phyloP scores from a whole-genome alignment of 768 basidiomycete genomes.

The Leccinum uliginosum region DNA sequence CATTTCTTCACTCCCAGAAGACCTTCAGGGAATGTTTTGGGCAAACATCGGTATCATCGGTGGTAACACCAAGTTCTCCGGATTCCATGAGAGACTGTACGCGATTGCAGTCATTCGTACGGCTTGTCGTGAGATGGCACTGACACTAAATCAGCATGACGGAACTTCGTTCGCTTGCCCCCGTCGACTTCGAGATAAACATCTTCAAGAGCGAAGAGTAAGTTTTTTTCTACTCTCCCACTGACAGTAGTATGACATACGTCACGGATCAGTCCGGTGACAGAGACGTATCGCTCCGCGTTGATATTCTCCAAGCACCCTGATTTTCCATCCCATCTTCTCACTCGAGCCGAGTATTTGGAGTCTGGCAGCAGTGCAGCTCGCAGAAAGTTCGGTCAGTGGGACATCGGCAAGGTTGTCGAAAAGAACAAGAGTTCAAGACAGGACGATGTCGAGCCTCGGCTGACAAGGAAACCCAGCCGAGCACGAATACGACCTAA shows the following conservation, averaged over 20 bases:
- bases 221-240: slow-evolving; percentile 29
- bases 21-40: slow-evolving; percentile 93
- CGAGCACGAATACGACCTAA: slow-evolving; percentile 23
- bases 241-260: slow-evolving; percentile 13
- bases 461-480: slow-evolving; percentile 25
- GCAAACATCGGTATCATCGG: slow-evolving; percentile 88
- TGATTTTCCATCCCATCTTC: slow-evolving; percentile 47
- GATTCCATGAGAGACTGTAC: slow-evolving; percentile 74
- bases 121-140: slow-evolving; percentile 12
- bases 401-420: slow-evolving; percentile 35
- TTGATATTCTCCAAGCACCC: slow-evolving; percentile 51
- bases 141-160: slow-evolving; percentile 44
- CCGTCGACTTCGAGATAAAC: slow-evolving; percentile 71
- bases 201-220: slow-evolving; percentile 75
- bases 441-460: slow-evolving; percentile 24
- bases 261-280: slow-evolving; percentile 49
- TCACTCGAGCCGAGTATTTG: slow-evolving; percentile 79
- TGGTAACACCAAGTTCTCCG: slow-evolving; percentile 72
- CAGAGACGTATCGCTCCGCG: slow-evolving; percentile 62
- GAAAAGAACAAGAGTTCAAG: slow-evolving; percentile 23
- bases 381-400: slow-evolving; percentile 68
- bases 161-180: slow-evolving; percentile 78
- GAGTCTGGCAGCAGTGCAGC: slow-evolving; percentile 77
- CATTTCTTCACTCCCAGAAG: slow-evolving; percentile 71
- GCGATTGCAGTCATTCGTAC: slow-evolving; percentile 26